A percentile compares a stretch with the other conserved stretches of the same genome.
Conservation (phyloP, 345 rosid genomes). For the Pugionium cornutum region DNA sequence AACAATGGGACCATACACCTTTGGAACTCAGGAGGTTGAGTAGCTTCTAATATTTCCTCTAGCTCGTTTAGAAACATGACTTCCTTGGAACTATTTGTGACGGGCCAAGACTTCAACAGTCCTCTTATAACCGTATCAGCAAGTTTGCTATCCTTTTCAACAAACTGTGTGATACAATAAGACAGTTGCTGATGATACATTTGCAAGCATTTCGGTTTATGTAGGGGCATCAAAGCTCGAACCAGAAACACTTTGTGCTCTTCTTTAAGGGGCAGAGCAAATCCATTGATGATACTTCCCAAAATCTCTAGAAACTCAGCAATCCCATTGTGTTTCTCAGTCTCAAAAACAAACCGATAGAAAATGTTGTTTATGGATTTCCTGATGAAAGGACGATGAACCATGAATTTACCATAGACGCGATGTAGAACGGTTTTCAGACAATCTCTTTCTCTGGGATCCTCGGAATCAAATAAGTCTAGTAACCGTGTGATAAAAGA, state of each 20-base stretch:
- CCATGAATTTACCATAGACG: too few relatives aligned
- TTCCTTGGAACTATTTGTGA: slow-evolving; percentile 41
- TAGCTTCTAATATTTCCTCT: slow-evolving; percentile 86
- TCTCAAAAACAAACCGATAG: too few relatives aligned
- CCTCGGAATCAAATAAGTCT: slow-evolving; percentile 80
- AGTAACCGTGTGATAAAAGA: slow-evolving; percentile 61
- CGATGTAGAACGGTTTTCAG: too few relatives aligned
- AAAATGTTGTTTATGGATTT: too few relatives aligned
- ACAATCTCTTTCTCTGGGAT: too few relatives aligned
- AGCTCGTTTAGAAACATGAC: slow-evolving; percentile 12
- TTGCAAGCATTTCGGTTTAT: slow-evolving; percentile 35
- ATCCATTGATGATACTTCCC: slow-evolving; percentile 46
- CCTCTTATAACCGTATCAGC: slow-evolving; percentile 76
- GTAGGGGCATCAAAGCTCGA: slow-evolving; percentile 62
- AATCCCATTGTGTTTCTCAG: too few relatives aligned
- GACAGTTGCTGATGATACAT: slow-evolving; percentile 89
- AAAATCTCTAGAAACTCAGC: too few relatives aligned
- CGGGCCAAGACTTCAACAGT: slow-evolving; percentile 83
- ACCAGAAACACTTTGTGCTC: slow-evolving; percentile 87
- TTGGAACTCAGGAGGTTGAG: slow-evolving; percentile 78
- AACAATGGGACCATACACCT: slow-evolving; percentile 85
- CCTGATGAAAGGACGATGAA: too few relatives aligned
- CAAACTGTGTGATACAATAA: slow-evolving; percentile 81
- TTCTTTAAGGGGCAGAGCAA: slow-evolving; percentile 88
- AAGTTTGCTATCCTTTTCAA: slow-evolving; percentile 87